phyloP scores from a whole-genome alignment of 1,139 yeast species.

The Taiozyma sp. region DNA sequence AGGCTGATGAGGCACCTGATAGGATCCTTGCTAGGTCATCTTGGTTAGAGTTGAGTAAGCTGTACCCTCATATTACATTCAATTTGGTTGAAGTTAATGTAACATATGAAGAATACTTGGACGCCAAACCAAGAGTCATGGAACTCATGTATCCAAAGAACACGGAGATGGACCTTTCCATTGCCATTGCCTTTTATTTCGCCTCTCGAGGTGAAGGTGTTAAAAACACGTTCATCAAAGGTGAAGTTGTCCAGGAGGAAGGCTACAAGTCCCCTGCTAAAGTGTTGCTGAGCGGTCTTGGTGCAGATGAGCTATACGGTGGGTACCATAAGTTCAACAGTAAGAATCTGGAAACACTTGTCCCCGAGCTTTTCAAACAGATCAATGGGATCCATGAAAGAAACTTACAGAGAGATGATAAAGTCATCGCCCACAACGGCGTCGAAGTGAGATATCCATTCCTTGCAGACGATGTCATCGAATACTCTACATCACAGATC shows the following conservation, averaged over 20 bases:
- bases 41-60: constrained; percentile 42
- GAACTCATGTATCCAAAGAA: constrained; percentile 74
- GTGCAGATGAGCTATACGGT: constrained; percentile 94
- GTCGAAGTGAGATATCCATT: constrained; percentile 90
- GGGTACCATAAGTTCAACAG: constrained; percentile 60
- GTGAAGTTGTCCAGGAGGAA: constrained; percentile 3
- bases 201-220: constrained; percentile 61
- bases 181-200: constrained; percentile 91
- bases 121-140: constrained; percentile 47
- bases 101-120: constrained; percentile 58
- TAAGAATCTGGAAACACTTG: constrained; percentile 31
- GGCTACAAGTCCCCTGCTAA: constrained; percentile 48
- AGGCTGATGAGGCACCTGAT: constrained; percentile 76
- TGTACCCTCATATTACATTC: constrained; percentile 35
- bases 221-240: constrained; percentile 5
- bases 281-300: constrained; percentile 87
- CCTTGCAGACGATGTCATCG: constrained; percentile 60
- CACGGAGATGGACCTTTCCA: constrained; percentile 94
- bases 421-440: constrained; percentile 83
- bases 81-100: constrained; percentile 68
- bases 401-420: constrained; percentile 87
- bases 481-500: constrained; percentile 41
- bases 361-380: constrained; percentile 60
- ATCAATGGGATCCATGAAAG: constrained; percentile 70
- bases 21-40: constrained; percentile 66